Evolutionary conservation across 768 basidiomycete genomes (phyloP), one percentile per base, ranked within the genome.

Genomic region (Phylloporus sp.): DNA sequence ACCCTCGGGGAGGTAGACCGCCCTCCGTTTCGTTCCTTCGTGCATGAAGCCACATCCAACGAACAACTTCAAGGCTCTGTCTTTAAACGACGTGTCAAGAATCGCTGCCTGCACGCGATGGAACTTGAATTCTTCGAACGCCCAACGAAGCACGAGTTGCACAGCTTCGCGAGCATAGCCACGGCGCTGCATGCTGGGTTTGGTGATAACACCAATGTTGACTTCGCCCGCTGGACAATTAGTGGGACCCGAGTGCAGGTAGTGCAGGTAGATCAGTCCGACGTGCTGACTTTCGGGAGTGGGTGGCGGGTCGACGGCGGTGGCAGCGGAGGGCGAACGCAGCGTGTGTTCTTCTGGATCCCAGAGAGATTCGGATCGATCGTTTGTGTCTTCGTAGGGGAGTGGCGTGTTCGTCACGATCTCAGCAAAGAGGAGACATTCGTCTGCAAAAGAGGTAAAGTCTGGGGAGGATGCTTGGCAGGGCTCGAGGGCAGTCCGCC

Each of bases 11-110:
- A 73, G 73, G 56, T 62, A 76, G 44, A 80, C 76, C 0, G 77
- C 71, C 35, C 77, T 72, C 26, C 83, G 76, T 34, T 76, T 74
- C 9, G 71, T 77, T 37, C 85, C 85, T 63, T 88, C 85, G 49
- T 81, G 76, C 7, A 62, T 61, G 57, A 88, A 85, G 9, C 79
- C 78, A 44, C 49, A 43, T 1, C 63, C 59, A 8, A 78, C 72
- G 52, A 85, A 80, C 11, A 84, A 58, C 14, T 66, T 66, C 22
- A 76, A 54, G 1, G 72, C 72, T 24, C 59, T 62, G 23, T 78
- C 69, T 48, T 74, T 77, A 20, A 60, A 59, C 5, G 72, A 63
- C 26, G 69, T 61, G 38, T 78, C 71, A 10, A 79, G 62, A 14
- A 86, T 58, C 4, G 74, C 70, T 1, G 59, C 68, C 31, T 68